A percentile compares a stretch with the other conserved stretches of the same genome.
These are phyloP conservation scores for Auricularia cornea DNA, from an alignment of 768 basidiomycete genomes.

Conservation along the genomic window DNA sequence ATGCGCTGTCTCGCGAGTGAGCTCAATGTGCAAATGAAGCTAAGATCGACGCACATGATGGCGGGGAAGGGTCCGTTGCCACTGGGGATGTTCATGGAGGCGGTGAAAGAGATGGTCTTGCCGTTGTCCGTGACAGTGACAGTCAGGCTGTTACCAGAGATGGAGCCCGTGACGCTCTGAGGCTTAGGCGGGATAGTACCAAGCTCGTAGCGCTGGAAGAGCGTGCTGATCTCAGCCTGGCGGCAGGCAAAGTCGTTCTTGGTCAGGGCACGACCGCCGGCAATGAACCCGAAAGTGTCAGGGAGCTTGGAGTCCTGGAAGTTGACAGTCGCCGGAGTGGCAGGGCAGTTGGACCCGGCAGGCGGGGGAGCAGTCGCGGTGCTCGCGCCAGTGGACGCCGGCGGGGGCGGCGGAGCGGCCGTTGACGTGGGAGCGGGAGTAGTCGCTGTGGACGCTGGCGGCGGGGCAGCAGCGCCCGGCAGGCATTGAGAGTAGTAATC, in stretches of 20 bases:
- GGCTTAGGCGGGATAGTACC: constrained; percentile 44
- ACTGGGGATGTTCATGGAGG: constrained; percentile 33
- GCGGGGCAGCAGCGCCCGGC: not conserved
- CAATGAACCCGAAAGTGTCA: constrained; percentile 45
- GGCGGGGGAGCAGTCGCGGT: not conserved
- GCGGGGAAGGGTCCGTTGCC: constrained; percentile 41
- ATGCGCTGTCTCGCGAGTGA: constrained; percentile 16
- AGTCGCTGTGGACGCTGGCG: not conserved
- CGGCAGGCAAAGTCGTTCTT: constrained; percentile 45
- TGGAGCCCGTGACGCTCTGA: constrained; percentile 33
- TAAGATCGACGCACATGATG: constrained; percentile 26
- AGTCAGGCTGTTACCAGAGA: constrained; percentile 36
- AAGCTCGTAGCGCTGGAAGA: constrained; percentile 46
- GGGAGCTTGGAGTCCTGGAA: constrained; percentile 38
- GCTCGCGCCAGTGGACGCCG: not conserved
- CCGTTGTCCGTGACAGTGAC: constrained; percentile 40
- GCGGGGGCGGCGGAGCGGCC: not conserved
- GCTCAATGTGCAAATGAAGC: too few species aligned
- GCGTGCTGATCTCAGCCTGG: constrained; percentile 37
- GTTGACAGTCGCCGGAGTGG: not conserved
- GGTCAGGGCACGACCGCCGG: constrained; percentile 35
- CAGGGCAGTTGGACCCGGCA: not conserved
- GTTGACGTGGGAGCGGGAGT: not conserved
- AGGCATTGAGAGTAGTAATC: not conserved
- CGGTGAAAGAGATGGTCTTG: constrained; percentile 41